These are phyloP conservation scores for Solanum chmielewskii DNA, from an alignment of 257 asterid species.

Conservation along the genomic window DNA sequence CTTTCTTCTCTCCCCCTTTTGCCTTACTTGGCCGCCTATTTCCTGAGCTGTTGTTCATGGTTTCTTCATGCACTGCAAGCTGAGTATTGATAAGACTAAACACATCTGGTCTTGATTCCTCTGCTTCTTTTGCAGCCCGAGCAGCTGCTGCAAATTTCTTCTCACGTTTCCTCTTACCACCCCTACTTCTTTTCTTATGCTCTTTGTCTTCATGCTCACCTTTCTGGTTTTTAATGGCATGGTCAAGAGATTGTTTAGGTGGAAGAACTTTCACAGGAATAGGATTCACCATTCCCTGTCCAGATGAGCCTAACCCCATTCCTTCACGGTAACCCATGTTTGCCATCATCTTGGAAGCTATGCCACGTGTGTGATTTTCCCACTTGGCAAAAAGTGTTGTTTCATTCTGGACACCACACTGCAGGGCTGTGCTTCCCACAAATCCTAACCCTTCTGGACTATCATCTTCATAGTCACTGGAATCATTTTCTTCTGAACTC, in stretches of 20 bases:
- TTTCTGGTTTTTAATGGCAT: slow-evolving; percentile 38
- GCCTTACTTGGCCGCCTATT: slow-evolving; percentile 34
- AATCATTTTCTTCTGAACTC: slow-evolving; percentile 40
- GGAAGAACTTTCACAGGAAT: slow-evolving; percentile 66
- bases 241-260: slow-evolving; percentile 73
- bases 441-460: slow-evolving; percentile 59
- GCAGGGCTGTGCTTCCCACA: slow-evolving; percentile 37
- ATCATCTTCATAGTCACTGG: slow-evolving; percentile 53
- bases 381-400: slow-evolving; percentile 78
- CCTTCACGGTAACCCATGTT: slow-evolving; percentile 97
- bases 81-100: slow-evolving; percentile 72
- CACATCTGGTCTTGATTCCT: slow-evolving; percentile 53
- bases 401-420: slow-evolving; percentile 76
- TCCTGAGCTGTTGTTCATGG: slow-evolving; percentile 10
- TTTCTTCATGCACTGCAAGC: slow-evolving; percentile 54
- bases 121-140: slow-evolving; percentile 67
- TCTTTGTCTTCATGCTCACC: slow-evolving; percentile 20
- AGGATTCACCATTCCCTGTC: slow-evolving; percentile 83
- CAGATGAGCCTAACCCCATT: slow-evolving; percentile 93
- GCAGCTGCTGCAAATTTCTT: slow-evolving; percentile 68
- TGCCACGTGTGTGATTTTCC: slow-evolving; percentile 97
- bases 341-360: slow-evolving; percentile 98
- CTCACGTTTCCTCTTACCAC: slow-evolving; percentile 83
- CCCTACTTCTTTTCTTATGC: slow-evolving; percentile 66
- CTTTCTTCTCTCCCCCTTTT: slow-evolving; percentile 40